Evolutionary conservation across 2,329 filamentous ascomycete genomes (phyloP).

Genomic region (Colletotrichum sp.): DNA sequence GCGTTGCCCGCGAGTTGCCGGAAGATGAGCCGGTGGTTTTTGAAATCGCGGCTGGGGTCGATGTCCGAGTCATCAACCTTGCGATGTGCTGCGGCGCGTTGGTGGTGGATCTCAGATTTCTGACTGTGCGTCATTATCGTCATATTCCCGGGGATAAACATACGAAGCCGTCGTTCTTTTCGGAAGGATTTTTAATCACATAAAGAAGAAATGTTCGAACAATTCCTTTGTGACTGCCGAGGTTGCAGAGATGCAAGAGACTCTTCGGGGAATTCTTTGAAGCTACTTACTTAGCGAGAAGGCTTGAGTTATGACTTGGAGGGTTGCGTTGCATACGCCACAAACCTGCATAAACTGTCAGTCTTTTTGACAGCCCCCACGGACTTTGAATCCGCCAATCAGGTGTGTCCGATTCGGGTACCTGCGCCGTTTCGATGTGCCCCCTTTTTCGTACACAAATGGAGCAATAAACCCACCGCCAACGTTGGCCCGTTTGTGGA

Average conservation of each 20-base stretch:
- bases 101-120: not conserved
- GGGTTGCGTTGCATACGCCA: not conserved
- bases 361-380: not conserved
- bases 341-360: not conserved
- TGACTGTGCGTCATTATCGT: conserved; percentile 3
- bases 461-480: not conserved
- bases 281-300: not conserved
- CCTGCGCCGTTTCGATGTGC: not conserved
- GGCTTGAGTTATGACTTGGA: not conserved
- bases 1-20: not conserved
- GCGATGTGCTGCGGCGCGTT: not conserved
- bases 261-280: not conserved
- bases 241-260: not conserved
- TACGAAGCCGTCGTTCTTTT: not conserved
- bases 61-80: conserved; percentile 6
- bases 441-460: not conserved
- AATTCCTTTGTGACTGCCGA: not conserved
- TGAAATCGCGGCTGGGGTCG: not conserved
- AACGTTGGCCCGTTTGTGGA: conserved; percentile 12
- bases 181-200: not conserved
- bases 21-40: not conserved
- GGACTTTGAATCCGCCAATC: not conserved
- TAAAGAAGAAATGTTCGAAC: not conserved
- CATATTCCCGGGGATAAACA: not conserved
- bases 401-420: not conserved